Percentiles rank a stretch among this genome's conserved stretches.
Conservation (phyloP, 345 rosid genomes). For the Eucalyptus erythrocorys region DNA sequence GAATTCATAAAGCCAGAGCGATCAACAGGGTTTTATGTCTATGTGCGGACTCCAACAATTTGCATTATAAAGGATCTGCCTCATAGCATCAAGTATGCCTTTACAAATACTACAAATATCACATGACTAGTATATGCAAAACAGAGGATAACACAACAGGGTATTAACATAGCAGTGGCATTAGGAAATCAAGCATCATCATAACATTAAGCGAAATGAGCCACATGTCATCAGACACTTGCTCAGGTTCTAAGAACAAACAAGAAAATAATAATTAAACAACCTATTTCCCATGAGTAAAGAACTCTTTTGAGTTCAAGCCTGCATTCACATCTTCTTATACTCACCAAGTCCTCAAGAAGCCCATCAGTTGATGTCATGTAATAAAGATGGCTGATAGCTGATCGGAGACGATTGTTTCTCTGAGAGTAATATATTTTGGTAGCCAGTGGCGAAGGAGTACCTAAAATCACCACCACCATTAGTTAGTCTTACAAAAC, state of each 20-base stretch:
- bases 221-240: neutral
- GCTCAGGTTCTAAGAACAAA: neutral
- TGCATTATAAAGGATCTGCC: neutral
- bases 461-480: neutral
- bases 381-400: neutral
- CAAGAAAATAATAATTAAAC: neutral
- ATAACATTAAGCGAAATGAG: neutral
- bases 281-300: neutral
- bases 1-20: neutral
- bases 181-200: neutral
- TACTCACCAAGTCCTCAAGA: neutral
- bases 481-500: neutral
- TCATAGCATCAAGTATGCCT: neutral
- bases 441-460: conserved; percentile 1
- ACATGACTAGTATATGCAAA: neutral
- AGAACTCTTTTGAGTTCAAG: neutral
- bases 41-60: neutral
- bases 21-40: neutral
- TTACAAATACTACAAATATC: neutral
- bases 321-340: neutral
- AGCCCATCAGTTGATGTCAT: neutral
- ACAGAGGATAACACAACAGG: neutral
- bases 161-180: neutral
- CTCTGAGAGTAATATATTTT: conserved; percentile 1
- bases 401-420: neutral